Evolutionary conservation across 805 yeast genomes (phyloP).

Genomic region (Metschnikowia orientalis): DNA sequence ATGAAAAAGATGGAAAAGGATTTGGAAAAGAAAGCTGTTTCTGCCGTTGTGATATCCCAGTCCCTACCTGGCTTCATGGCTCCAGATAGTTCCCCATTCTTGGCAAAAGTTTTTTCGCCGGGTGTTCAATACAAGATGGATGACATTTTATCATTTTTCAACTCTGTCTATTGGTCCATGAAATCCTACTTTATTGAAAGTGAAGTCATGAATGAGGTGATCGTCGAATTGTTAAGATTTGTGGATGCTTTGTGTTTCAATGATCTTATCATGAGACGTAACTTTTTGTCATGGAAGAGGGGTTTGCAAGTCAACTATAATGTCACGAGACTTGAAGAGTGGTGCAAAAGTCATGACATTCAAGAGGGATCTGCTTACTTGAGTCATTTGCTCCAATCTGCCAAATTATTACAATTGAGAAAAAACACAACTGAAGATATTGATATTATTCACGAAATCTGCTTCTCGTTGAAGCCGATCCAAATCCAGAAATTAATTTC

Average conservation of each 20-base stretch:
- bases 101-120: conserved; percentile 75
- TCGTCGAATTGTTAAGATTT: conserved; percentile 75
- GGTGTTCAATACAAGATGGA: conserved; percentile 85
- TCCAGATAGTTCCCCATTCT: conserved; percentile 74
- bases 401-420: conserved; percentile 86
- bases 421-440: conserved; percentile 87
- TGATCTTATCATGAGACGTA: conserved; percentile 90
- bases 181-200: conserved; percentile 83
- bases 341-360: conserved; percentile 94
- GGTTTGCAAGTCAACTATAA: conserved; percentile 95
- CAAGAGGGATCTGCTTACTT: conserved; percentile 82
- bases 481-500: conserved; percentile 90
- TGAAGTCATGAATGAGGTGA: conserved; percentile 77
- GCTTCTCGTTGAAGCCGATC: conserved; percentile 90
- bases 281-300: conserved; percentile 94
- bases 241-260: conserved; percentile 94
- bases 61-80: conserved; percentile 94
- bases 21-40: conserved; percentile 83
- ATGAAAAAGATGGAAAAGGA: conserved; percentile 91
- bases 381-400: conserved; percentile 85
- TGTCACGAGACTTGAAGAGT: conserved; percentile 93
- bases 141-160: conserved; percentile 84
- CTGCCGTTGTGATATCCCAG: conserved; percentile 94
- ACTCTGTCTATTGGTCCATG: conserved; percentile 89
- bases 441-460: conserved; percentile 87